These are phyloP conservation scores for Paralagenidium karlingii DNA, from an alignment of 352 stramenopile species.

Conservation along the genomic window DNA sequence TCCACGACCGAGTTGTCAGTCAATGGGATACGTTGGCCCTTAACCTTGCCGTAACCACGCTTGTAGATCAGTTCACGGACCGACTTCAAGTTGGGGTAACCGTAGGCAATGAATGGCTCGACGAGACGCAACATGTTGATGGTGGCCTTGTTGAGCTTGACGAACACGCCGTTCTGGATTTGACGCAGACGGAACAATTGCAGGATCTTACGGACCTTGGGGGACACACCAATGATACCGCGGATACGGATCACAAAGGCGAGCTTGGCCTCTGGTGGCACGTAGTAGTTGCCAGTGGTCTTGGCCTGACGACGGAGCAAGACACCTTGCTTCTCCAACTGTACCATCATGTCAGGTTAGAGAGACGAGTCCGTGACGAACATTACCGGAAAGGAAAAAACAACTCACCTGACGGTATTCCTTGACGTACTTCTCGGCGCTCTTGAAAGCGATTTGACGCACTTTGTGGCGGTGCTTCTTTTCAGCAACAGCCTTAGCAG, in stretches of 20 bases:
- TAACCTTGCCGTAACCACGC: conserved; percentile 98
- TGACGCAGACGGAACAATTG: conserved; percentile 98
- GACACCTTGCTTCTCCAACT: conserved; percentile 89
- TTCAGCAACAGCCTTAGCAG: conserved; percentile 53
- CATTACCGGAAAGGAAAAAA: background rate
- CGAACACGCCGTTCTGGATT: conserved; percentile 99
- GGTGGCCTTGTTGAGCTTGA: conserved; percentile 99
- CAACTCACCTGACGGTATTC: conserved; percentile 92
- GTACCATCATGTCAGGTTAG: background rate
- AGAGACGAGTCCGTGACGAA: background rate
- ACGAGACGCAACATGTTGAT: conserved; percentile 99
- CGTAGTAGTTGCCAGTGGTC: conserved; percentile 92
- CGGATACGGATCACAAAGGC: conserved; percentile 97
- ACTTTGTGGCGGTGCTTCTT: conserved; percentile 82
- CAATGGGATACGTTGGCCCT: conserved; percentile 96
- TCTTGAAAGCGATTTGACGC: conserved; percentile 87
- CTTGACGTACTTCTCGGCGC: conserved; percentile 97
- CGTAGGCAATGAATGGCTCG: conserved; percentile 98
- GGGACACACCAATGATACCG: conserved; percentile 94
- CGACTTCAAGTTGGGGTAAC: conserved; percentile 96
- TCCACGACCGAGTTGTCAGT: conserved; percentile 96
- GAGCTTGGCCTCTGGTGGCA: conserved; percentile 96
- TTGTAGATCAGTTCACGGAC: conserved; percentile 99
- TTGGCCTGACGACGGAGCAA: conserved; percentile 95
- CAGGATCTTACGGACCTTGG: conserved; percentile 95